Conservation (phyloP, 768 basidiomycete species). For the Boletus vermiculosoides region DNA sequence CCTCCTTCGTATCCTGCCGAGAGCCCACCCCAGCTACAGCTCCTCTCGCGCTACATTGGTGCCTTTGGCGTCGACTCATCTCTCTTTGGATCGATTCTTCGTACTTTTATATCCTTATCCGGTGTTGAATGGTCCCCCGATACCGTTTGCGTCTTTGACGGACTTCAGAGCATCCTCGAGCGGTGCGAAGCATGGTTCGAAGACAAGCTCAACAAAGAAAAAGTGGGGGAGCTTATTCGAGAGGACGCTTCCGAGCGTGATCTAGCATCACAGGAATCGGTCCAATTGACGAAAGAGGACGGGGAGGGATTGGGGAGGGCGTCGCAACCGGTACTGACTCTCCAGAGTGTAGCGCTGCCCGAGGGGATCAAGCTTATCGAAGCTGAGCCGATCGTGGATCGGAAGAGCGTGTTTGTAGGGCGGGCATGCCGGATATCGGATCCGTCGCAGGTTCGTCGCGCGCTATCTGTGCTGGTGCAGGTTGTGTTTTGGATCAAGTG, state of each 20-base stretch:
- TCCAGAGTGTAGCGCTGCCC: conserved; percentile 39
- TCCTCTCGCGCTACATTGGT: conserved; percentile 81
- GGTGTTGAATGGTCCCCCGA: conserved; percentile 78
- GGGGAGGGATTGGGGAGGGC: conserved; percentile 1
- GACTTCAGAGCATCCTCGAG: conserved; percentile 73
- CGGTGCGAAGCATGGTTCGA: conserved; percentile 68
- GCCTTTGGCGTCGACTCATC: conserved; percentile 69
- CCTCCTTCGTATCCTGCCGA: conserved; percentile 60
- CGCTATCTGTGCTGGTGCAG: neutral
- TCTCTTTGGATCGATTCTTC: conserved; percentile 74
- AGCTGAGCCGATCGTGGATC: conserved; percentile 79
- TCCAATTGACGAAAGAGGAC: conserved; percentile 2
- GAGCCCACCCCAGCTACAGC: conserved; percentile 77
- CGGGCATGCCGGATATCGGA: conserved; percentile 78
- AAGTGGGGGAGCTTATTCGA: conserved; percentile 52
- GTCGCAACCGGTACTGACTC: neutral
- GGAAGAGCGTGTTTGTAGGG: conserved; percentile 84
- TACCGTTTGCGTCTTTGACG: conserved; percentile 83
- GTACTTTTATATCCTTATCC: conserved; percentile 74
- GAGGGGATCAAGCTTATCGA: conserved; percentile 64
- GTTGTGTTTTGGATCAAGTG: neutral
- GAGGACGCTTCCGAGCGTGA: conserved; percentile 45
- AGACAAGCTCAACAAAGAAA: conserved; percentile 57
- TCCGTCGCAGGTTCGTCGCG: conserved; percentile 60
- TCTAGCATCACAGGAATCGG: conserved; percentile 7